Evolutionary conservation across 345 rosid genomes (phyloP), one percentile per base, ranked within the genome.

Genomic region (Abelmoschus esculentus): DNA sequence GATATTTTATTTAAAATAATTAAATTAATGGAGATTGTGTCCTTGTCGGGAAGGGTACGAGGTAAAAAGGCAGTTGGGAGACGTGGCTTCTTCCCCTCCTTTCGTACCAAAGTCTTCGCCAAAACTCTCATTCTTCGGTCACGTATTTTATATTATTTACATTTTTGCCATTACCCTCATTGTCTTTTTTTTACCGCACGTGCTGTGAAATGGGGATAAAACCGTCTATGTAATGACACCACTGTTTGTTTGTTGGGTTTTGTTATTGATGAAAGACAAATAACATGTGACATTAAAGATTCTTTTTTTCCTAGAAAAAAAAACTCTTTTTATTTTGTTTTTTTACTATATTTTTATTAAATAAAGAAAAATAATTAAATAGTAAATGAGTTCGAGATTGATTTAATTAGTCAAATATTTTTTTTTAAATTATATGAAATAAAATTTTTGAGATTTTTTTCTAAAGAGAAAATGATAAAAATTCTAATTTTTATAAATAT

Each of bases 41-140:
- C 26, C 55, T 46, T 65, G 69, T 65, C 69, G 69, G 69, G 55
- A 65, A 46, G 38, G 38, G 15, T 28, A 66, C 42, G 70, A 66
- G 57, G 70, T 29, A 14, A 49, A 47, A 66, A 47, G n/a, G 42
- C 15, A 1, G 15, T 8, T 2, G 36, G n/a, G 28, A 9, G 29
- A 66, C 70, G 70, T 66, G 70, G 70, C 44, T 50, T 49, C 42
- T 2, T 66, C 44, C 12, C 44, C 6, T 66, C 70, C 70, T 49
- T 50, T 66, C 58, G 55, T 50, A 49, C 28, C 70, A 9, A 66
- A 26, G 28, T 29, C 42, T n/a, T 29, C 28, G 28, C 44, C 7
- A 2, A 1, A 50, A 29, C 1, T 49, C 28, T 29, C 18, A 29
- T 5, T 49, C 31, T n/a, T 4, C 5, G 1, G 58, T 49, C 58